Base-by-base conservation (phyloP, 805 yeast species). In the Metschnikowia proteae region DNA sequence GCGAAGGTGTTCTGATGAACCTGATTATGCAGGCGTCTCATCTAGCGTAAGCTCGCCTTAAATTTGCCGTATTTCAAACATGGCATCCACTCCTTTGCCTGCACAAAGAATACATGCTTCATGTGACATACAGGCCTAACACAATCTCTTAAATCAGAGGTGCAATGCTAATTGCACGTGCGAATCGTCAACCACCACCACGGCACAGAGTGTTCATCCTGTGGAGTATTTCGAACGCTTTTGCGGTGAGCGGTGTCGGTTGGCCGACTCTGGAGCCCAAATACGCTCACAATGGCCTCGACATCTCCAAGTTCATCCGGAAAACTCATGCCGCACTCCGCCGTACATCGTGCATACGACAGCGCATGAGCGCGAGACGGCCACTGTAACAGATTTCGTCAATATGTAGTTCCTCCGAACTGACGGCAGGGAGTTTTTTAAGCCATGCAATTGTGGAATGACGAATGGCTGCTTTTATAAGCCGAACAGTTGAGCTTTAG, bases 71-170 rank as follows among this genome's bases (percentile, higher is more conserved):
- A 11, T 23, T 25, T 22, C 28, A 32, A 11, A 2, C 9, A 23
- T 9, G 26, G 11, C 10, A 1, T 23, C n/a, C 36, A 32, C 29
- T 22, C 23, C 25, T 30, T 30, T 29, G n/a, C 32, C 6, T 7
- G 29, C 35, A 28, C 41, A 38, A 23, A 38, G 5, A 23, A 38
- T 38, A 23, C 10, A 38, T 13, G 29, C 17, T 7, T 13, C 8
- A 13, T 5, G 3, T 13, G 9, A 27, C 41, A 38, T 38, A 38
- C 41, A 38, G 41, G 32, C 25, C 29, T 38, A 17, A 38, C 41
- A 38, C 41, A 38, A 38, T 38, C 41, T 38, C 31, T 22, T 27
- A 23, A 38, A 38, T 38, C 41, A 27, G 32, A 27, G 41, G 6
- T 25, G 26, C 33, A 31, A 31, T 11, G 36, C 13, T 17, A 6